Conservation (phyloP, 2,329 filamentous ascomycete species). For the Aureobasidium sp. region DNA sequence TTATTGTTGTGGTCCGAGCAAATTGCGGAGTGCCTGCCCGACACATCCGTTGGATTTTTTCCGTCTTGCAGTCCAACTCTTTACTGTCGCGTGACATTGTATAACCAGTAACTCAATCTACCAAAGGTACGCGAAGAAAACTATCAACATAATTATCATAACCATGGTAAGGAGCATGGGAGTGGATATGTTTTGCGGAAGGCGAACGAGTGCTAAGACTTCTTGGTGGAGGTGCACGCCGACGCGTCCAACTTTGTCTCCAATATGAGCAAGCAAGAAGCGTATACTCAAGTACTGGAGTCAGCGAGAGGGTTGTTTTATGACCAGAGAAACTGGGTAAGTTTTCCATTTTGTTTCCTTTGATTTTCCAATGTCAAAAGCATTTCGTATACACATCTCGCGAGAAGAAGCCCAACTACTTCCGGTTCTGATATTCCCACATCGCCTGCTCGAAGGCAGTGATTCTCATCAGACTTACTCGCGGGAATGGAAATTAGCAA, state of each 20-base stretch:
- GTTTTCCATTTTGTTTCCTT: neutral
- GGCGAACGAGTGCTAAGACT: too few species aligned
- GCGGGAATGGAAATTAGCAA: too few species aligned
- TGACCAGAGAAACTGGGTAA: constrained; percentile 72
- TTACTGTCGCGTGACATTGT: neutral
- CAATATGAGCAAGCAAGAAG: constrained; percentile 60
- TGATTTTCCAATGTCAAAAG: neutral
- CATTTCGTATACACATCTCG: neutral
- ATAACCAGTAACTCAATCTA: neutral
- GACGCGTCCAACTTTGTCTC: constrained; percentile 66
- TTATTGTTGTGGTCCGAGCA: neutral
- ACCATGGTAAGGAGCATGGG: too few species aligned
- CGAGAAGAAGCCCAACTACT: neutral
- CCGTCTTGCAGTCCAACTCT: too few species aligned
- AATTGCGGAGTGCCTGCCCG: constrained; percentile 7
- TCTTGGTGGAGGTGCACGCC: constrained; percentile 54
- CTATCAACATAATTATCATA: too few species aligned
- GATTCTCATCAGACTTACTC: too few species aligned
- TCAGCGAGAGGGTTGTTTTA: constrained; percentile 62
- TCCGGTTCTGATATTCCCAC: too few species aligned
- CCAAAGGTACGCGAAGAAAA: too few species aligned
- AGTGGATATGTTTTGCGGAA: too few species aligned
- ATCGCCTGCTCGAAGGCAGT: too few species aligned
- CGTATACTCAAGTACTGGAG: constrained; percentile 64
- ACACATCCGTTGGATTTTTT: neutral